Conservation (phyloP, 2,329 filamentous ascomycete genomes). For the Colletotrichum eremochloae region DNA sequence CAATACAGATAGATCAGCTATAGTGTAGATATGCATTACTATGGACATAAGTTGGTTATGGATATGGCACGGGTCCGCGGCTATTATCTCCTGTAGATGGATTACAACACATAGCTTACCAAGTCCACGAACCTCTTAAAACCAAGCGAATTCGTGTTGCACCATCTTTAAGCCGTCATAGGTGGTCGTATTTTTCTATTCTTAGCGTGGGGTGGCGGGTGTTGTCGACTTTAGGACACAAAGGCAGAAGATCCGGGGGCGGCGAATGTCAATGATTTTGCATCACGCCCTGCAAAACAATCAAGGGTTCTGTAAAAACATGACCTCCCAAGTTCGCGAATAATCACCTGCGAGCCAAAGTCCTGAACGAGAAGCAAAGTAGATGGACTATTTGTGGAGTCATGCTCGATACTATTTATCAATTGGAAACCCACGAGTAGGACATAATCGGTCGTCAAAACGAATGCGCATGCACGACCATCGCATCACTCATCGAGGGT, state of each 20-base stretch:
- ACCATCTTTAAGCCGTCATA: not conserved
- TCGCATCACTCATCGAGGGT: not conserved
- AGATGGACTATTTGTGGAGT: conserved; percentile 66
- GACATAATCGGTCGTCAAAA: conserved; percentile 87
- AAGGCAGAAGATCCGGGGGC: no score
- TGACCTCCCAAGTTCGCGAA: not conserved
- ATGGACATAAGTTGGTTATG: not conserved
- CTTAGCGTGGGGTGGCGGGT: no score
- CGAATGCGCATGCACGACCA: conserved; percentile 50
- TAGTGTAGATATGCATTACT: not conserved
- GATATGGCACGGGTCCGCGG: not conserved
- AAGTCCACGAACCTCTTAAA: not conserved
- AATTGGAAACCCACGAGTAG: conserved; percentile 84
- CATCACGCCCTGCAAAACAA: not conserved
- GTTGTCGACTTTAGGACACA: no score
- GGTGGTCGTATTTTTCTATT: not conserved
- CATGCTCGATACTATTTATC: conserved; percentile 77
- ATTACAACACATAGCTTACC: not conserved
- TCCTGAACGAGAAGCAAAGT: conserved; percentile 72
- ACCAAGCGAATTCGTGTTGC: no score
- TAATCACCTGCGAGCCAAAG: conserved; percentile 69
- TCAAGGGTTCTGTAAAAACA: not conserved
- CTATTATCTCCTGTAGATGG: not conserved
- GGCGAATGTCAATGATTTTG: no score
- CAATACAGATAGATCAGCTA: not conserved